Evolutionary conservation across 768 basidiomycete genomes (phyloP), one percentile per base, ranked within the genome.

Genomic region (Chalciporus sphaerocephalus): DNA sequence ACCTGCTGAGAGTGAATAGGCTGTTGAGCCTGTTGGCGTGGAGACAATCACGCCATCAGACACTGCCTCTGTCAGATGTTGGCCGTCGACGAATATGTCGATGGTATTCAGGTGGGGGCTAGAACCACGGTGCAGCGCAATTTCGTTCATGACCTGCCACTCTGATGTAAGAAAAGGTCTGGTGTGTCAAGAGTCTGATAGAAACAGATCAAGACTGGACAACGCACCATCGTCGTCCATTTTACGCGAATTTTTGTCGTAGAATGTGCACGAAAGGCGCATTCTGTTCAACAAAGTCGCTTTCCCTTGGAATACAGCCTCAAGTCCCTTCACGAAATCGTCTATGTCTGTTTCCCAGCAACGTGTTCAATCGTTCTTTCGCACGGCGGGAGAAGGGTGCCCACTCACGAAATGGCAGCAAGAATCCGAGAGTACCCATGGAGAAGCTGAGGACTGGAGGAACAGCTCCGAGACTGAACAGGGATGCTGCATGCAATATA

Each of bases 61-160:
- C 92, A 96, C 90, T 36, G 92, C 91, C 69, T 96, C 94, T 2
- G 94, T 97, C 20, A 97, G 75, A 69, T 94, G 92, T 59, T 96
- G 92, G 0, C 87, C 91, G 56, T 97, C 92, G 11, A 95, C 92
- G 64, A 78, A 95, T 12, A 92, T 88, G 61, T 96, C 92, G 44
- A 96, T 91, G 4, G 91, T 90, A 54, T 92, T 93, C 28, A 97
- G 73, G 56, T 95, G 93, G 1, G 93, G 87, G 53, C 88, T 89
- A 17, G 89, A 81, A 11, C 94, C 94, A 21, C 94, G 82, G 65
- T 97, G 94, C 27, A 97, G 72, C 3, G 91, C 85, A 47, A 97
- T 82, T 66, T 97, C 94, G 60, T 97, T 97, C 92, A 97, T 94
- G 28, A 95, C 94, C 64, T 95, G 93, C 86, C 89, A 93, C 52